phyloP scores from a whole-genome alignment of 345 rosid species.

The Ricinus communis region DNA sequence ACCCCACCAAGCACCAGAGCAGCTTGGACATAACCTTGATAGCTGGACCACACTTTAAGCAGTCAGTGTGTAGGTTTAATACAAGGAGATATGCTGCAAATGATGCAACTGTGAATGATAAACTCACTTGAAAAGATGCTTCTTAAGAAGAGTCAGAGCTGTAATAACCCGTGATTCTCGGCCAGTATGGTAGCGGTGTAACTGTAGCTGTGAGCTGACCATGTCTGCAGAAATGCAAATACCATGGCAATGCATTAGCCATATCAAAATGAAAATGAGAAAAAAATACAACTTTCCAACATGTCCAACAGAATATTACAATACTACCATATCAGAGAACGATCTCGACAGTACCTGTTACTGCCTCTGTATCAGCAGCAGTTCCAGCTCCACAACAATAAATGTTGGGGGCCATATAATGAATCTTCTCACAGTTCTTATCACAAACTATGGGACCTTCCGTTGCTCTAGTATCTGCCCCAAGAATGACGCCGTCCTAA shows the following conservation, averaged over 20 bases:
- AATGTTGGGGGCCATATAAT: slow-evolving; percentile 96
- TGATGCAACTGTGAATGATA: slow-evolving; percentile 3
- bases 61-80: slow-evolving; percentile 23
- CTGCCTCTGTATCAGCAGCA: slow-evolving; percentile 98
- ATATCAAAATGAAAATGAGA: slow-evolving; percentile 2
- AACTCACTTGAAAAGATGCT: slow-evolving; percentile 67
- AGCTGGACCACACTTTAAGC: slow-evolving; percentile 40
- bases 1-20: slow-evolving; percentile 93
- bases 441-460: slow-evolving; percentile 98
- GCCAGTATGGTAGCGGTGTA: slow-evolving; percentile 77
- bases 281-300: not conserved
- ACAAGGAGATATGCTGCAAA: slow-evolving; percentile 2
- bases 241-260: not conserved
- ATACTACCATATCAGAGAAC: not conserved
- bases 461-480: slow-evolving; percentile 89
- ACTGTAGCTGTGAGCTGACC: slow-evolving; percentile 82
- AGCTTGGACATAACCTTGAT: slow-evolving; percentile 75
- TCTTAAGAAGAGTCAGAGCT: slow-evolving; percentile 78
- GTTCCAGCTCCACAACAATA: slow-evolving; percentile 99
- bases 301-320: not conserved
- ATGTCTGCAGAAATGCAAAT: slow-evolving; percentile 48
- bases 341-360: slow-evolving; percentile 55
- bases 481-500: slow-evolving; percentile 93
- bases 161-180: slow-evolving; percentile 79
- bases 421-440: slow-evolving; percentile 98